Evolutionary conservation across 768 basidiomycete genomes (phyloP).

Genomic region (Agaricus blazei): DNA sequence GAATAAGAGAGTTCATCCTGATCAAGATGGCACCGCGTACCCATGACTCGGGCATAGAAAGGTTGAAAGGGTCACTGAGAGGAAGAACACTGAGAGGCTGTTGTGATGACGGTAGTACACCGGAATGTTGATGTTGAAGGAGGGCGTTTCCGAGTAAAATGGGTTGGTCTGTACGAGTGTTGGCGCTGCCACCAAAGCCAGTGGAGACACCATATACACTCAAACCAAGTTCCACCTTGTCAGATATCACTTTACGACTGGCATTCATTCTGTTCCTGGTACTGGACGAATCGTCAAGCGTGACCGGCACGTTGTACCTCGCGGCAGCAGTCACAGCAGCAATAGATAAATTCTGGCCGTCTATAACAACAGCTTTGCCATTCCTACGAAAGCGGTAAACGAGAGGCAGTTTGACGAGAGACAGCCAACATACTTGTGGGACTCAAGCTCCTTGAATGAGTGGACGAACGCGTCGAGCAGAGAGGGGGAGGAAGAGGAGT

Average conservation of each 20-base stretch:
- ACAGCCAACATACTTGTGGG: conserved; percentile 46
- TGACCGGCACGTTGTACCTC: conserved; percentile 50
- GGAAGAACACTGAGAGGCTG: conserved; percentile 50
- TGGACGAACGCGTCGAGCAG: conserved; percentile 54
- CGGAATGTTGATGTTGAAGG: conserved; percentile 79
- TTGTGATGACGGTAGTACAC: conserved; percentile 62
- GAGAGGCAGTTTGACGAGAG: neutral
- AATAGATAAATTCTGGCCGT: conserved; percentile 69
- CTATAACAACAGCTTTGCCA: conserved; percentile 58
- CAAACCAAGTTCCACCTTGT: conserved; percentile 60
- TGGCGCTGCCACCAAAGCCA: conserved; percentile 86
- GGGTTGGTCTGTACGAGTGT: conserved; percentile 75
- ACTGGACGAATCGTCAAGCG: conserved; percentile 42
- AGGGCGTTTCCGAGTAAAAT: conserved; percentile 73
- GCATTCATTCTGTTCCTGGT: conserved; percentile 52
- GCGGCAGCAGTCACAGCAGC: conserved; percentile 75
- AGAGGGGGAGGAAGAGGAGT: neutral
- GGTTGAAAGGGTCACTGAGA: conserved; percentile 64
- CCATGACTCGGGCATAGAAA: conserved; percentile 83
- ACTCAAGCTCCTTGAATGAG: conserved; percentile 56
- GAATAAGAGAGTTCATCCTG: conserved; percentile 84
- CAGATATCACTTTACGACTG: conserved; percentile 57
- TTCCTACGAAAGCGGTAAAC: conserved; percentile 32
- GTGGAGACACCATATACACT: conserved; percentile 82
- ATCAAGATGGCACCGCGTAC: conserved; percentile 84